Base-by-base conservation (phyloP, 2,329 filamentous ascomycete genomes). In the Claviceps paspali region DNA sequence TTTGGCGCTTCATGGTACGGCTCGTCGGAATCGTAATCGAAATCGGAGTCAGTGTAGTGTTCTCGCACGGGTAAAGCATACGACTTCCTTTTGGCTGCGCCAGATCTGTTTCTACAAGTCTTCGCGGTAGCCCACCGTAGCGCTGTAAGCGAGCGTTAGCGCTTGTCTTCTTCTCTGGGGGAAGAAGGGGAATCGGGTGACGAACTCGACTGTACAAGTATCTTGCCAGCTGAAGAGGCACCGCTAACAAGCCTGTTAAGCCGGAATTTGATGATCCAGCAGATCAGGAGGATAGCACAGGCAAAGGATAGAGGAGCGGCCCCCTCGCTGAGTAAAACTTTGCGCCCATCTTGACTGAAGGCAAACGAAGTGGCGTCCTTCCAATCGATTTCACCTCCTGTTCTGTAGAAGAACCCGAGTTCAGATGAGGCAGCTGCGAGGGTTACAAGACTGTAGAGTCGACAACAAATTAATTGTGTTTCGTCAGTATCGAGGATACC, bases 311-410 rank as follows among this genome's bases (percentile, higher is more conserved):
- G 14, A 7, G 53, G 49, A 17, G 48, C 46, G 31, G 41, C 45
- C 22, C 52, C 50, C 12, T 53, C 54, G 15, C 47, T 53, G 8
- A 56, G 44, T 21, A 56, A 40, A 17, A 56, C 47, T 42, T 55
- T 54, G 19, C 53, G 44, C 14, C 47, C 49, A 30, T 56, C 54
- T 35, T 50, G 48, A 41, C 48, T 50, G 22, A 45, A 43, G 15
- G 54, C 50, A 30, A 54, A 54, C 9, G 49, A 36, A 28, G 43
- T 42, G 10, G 50, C 54, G 38, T 56, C 54, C 22, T 44, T 45
- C 53, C 53, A 56, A 34, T 55, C 48, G 8, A 56, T 42, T 38
- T 55, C 51, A 21, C 51, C 53, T 11, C 53, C 53, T 0, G 53
- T 54, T 34, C 54, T 47, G 33, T 45, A 42, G 35, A 43, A 56